Base-by-base conservation (phyloP, 1,139 yeast species). In the Sugiyamaella castrensis region DNA sequence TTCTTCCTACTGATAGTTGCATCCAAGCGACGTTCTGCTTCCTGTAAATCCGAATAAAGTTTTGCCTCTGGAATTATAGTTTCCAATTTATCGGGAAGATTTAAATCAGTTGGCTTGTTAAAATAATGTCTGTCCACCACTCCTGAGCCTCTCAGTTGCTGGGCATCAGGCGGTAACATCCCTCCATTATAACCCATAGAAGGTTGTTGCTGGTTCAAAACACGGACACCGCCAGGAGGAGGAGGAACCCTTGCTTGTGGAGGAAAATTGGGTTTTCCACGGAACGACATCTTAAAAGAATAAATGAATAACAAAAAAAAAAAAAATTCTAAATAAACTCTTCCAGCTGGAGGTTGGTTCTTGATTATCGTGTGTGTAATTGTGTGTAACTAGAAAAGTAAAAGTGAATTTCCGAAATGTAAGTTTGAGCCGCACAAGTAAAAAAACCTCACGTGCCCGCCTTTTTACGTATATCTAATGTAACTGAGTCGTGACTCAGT, bases 21-120 rank as follows among this genome's bases (percentile, higher is more conserved):
- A 66, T 92, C 98, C 39, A 92, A 71, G 53, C 81, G 76, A 53
- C 81, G 77, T 67, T 92, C 98, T 10, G 91, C 87, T 10, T 85
- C 89, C 54, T 80, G 77, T 42, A 92, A 72, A 47, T 80, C 75
- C 59, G 84, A 79, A 67, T 87, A 87, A 47, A 81, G 73, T 13
- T 76, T 80, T 36, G 89, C 81, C 59, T 87, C 91, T 7, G 96
- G 95, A 19, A 89, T 76, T 48, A 82, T 69, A 35, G 75, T 73
- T 56, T 78, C 80, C 49, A 89, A 71, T 30, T 77, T 72, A 1
- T 75, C 71, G 1, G 92, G 85, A 34, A 87, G 79, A 34, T 80
- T 75, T 41, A 81, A 74, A 62, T 86, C 95, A 1, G 91, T 85
- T 5, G 95, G 95, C 41, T 81, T 77, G 15, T 37, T 40, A 5